These are phyloP conservation scores for Stagonosporopsis cucurbitacearum DNA, from an alignment of 2,329 filamentous ascomycete genomes.

Conservation along the genomic window DNA sequence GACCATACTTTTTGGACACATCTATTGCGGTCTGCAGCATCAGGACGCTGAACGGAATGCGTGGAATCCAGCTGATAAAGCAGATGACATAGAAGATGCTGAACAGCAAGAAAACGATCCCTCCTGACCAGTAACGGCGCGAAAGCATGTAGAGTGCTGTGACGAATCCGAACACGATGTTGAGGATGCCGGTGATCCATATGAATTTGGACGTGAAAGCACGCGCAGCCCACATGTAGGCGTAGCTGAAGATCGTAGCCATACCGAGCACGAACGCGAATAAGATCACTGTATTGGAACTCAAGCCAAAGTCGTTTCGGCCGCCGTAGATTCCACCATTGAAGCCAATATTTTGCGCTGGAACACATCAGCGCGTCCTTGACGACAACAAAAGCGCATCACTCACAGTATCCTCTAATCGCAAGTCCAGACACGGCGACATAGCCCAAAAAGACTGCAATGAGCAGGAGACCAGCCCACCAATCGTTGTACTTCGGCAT, in stretches of 20 bases:
- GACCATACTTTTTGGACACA: conserved; percentile 80
- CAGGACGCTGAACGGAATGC: conserved; percentile 88
- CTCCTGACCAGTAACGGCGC: conserved; percentile 78
- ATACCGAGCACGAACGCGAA: conserved; percentile 80
- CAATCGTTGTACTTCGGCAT: conserved; percentile 88
- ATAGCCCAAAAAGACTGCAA: conserved; percentile 75
- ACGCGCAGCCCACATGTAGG: conserved; percentile 77
- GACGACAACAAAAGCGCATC: background rate
- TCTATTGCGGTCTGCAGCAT: conserved; percentile 89
- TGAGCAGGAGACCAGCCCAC: conserved; percentile 84
- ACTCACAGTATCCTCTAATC: conserved; percentile 71
- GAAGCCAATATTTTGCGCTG: conserved; percentile 63
- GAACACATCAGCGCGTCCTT: conserved; percentile 10
- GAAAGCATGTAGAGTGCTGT: conserved; percentile 87
- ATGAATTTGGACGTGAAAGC: conserved; percentile 88
- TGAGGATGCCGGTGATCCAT: conserved; percentile 70
- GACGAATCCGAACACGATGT: conserved; percentile 82
- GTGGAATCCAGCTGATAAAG: conserved; percentile 84
- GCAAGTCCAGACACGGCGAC: conserved; percentile 76
- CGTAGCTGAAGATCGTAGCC: conserved; percentile 75
- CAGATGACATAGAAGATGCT: conserved; percentile 79
- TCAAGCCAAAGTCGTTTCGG: conserved; percentile 70
- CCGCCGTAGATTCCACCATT: conserved; percentile 78
- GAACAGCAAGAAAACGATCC: conserved; percentile 86
- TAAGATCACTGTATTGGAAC: conserved; percentile 84